Conservation (phyloP, 23 red algal species). For the Gracilaria vermiculophylla region DNA sequence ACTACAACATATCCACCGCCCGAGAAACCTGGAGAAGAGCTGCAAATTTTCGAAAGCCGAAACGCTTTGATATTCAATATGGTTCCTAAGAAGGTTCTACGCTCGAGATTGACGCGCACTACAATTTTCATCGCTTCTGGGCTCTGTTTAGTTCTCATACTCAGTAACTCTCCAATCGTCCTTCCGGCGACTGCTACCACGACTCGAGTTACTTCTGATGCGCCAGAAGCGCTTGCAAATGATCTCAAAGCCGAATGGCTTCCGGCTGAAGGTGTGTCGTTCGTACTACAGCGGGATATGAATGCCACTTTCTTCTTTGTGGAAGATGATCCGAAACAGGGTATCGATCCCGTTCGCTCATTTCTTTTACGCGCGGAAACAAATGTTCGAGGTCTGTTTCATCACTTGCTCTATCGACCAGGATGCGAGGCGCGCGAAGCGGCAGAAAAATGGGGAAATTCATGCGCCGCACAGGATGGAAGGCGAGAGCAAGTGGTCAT, state of each 20-base stretch:
- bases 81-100: neutral
- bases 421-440: neutral
- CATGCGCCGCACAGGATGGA: neutral
- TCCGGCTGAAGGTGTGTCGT: neutral
- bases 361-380: slow-evolving; percentile 10
- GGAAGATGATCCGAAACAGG: slow-evolving; percentile 26
- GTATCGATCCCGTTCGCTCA: slow-evolving; percentile 20
- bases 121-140: neutral
- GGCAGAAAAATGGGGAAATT: neutral
- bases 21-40: no score
- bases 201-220: neutral
- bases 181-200: neutral
- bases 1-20: no score
- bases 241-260: slow-evolving; percentile 34
- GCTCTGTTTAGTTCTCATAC: neutral
- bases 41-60: no score
- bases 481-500: slow-evolving; percentile 3
- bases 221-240: neutral
- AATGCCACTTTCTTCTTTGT: slow-evolving; percentile 39
- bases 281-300: slow-evolving; percentile 25
- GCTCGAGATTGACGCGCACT: neutral
- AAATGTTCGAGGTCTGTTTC: slow-evolving; percentile 9
- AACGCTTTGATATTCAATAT: neutral
- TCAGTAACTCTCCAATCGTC: neutral
- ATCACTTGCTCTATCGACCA: neutral